These are phyloP conservation scores for Aaosphaeria pasadenensis DNA, from an alignment of 2,329 filamentous ascomycete species.

Conservation along the genomic window DNA sequence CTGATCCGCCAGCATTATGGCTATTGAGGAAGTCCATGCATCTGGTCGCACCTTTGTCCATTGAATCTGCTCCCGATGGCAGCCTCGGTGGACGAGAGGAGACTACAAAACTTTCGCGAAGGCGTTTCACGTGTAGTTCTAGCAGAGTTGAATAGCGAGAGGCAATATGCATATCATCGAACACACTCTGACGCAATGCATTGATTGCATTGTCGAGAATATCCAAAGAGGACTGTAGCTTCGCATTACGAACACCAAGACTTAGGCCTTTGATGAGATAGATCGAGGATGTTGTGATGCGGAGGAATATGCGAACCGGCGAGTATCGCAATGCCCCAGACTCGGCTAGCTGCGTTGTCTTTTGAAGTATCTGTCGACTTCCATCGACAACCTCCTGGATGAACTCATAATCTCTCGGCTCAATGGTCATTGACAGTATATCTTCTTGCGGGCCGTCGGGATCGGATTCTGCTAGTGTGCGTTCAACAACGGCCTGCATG, in stretches of 20 bases:
- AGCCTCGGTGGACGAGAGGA: conserved; percentile 35
- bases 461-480: conserved; percentile 43
- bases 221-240: conserved; percentile 48
- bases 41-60: conserved; percentile 26
- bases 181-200: conserved; percentile 46
- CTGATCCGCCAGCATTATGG: conserved; percentile 33
- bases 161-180: conserved; percentile 53
- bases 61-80: conserved; percentile 25
- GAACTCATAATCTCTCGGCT: conserved; percentile 53
- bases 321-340: conserved; percentile 48
- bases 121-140: conserved; percentile 38
- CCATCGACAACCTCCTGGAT: conserved; percentile 57
- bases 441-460: conserved; percentile 35
- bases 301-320: conserved; percentile 53
- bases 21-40: conserved; percentile 38
- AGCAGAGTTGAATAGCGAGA: conserved; percentile 51
- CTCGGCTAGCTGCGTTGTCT: conserved; percentile 49
- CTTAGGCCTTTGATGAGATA: conserved; percentile 54
- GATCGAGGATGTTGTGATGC: conserved; percentile 55
- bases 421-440: conserved; percentile 43
- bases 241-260: conserved; percentile 48
- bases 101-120: conserved; percentile 36
- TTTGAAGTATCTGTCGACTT: conserved; percentile 51
- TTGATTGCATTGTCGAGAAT: conserved; percentile 49
- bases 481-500: conserved; percentile 57